Percentiles rank a stretch among this genome's conserved stretches.
These are phyloP conservation scores for Sequoiadendron giganteum DNA, from an alignment of 75 land plant species.

Conservation along the genomic window DNA sequence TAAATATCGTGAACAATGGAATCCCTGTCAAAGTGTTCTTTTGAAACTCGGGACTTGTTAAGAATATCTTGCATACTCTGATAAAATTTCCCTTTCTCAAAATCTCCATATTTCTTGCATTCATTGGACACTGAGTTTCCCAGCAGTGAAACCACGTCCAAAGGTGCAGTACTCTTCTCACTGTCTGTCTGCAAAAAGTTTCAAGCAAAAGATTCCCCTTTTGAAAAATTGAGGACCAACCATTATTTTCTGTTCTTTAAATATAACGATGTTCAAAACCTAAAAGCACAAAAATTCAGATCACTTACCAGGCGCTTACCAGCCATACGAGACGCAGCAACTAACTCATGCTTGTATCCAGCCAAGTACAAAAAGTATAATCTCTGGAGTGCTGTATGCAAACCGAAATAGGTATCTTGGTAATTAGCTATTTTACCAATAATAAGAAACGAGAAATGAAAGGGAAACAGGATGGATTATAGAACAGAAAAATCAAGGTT, in stretches of 20 bases:
- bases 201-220: neutral
- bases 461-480: neutral
- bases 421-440: neutral
- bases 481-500: neutral
- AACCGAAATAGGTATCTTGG: neutral
- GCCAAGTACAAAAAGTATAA: slow-evolving; percentile 34
- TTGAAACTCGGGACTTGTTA: slow-evolving; percentile 29
- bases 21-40: slow-evolving; percentile 41
- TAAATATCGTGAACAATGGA: slow-evolving; percentile 35
- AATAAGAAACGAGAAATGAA: neutral
- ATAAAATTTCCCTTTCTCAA: slow-evolving; percentile 29
- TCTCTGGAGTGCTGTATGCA: slow-evolving; percentile 24
- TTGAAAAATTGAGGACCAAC: neutral
- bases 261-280: neutral
- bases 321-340: slow-evolving; percentile 16
- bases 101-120: slow-evolving; percentile 38
- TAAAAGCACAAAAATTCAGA: no score
- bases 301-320: slow-evolving; percentile 36
- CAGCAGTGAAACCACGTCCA: slow-evolving; percentile 31
- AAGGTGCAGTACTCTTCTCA: slow-evolving; percentile 29
- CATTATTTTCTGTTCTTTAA: neutral
- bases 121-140: slow-evolving; percentile 30
- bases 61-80: slow-evolving; percentile 37
- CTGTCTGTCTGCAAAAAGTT: slow-evolving; percentile 23
- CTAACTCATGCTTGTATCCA: slow-evolving; percentile 37